Percentiles rank a stretch among this genome's conserved stretches.
Evolutionary conservation across 305 asterid species (phyloP).

Genomic region (Fraxinus angustifolia): DNA sequence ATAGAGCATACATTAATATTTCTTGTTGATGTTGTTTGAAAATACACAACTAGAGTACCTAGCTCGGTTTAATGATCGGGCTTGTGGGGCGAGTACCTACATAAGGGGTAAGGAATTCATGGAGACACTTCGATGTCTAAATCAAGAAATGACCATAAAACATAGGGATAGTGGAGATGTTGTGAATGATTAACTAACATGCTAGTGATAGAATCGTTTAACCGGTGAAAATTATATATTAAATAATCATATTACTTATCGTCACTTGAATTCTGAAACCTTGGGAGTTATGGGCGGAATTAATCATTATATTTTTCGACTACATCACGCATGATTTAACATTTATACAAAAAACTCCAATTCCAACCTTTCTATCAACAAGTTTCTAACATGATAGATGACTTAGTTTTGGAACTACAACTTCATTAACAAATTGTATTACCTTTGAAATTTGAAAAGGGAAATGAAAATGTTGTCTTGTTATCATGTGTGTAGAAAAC

Average conservation of each 20-base stretch:
- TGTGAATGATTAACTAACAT: neutral
- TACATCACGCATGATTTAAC: neutral
- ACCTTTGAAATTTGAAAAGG: neutral
- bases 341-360: neutral
- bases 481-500: constrained; percentile 35
- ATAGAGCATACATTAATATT: neutral
- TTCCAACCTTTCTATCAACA: neutral
- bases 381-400: neutral
- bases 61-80: neutral
- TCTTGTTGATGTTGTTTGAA: neutral
- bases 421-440: neutral
- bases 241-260: neutral
- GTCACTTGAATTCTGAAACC: neutral
- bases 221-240: neutral
- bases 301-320: neutral
- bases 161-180: neutral
- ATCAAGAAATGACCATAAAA: neutral
- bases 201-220: neutral
- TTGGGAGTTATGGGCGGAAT: neutral
- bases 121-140: neutral
- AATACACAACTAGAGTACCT: neutral
- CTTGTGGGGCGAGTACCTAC: neutral
- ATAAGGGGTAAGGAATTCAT: neutral
- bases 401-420: neutral
- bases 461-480: neutral